phyloP scores from a whole-genome alignment of 1,284 basidiomycete genomes.

The Cryptococcus sp. region DNA sequence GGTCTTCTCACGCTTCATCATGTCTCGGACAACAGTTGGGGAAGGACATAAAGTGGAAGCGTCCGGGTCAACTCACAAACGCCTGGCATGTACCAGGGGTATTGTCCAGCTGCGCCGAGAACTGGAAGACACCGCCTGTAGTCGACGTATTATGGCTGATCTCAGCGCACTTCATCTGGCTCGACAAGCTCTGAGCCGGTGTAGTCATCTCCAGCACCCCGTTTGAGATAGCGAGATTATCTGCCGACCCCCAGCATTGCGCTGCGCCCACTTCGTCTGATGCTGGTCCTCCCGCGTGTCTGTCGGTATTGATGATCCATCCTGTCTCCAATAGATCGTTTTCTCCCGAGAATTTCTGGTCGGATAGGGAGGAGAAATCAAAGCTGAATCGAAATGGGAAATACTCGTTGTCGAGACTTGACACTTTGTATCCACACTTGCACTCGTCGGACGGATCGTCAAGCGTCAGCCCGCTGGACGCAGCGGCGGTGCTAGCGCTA shows the following conservation, averaged over 20 bases:
- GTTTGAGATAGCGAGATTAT: constrained; percentile 1
- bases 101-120: constrained; percentile 5
- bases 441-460: constrained; percentile 4
- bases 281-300: constrained; percentile 1
- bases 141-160: constrained; percentile 9
- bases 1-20: too few relatives aligned
- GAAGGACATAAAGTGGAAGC: neutral
- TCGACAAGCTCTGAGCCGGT: constrained; percentile 2
- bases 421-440: constrained; percentile 13
- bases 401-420: constrained; percentile 3
- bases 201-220: constrained; percentile 7
- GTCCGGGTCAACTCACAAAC: constrained; percentile 6
- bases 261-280: neutral
- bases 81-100: constrained; percentile 12
- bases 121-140: constrained; percentile 17
- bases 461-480: neutral
- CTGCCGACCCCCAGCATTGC: constrained; percentile 1
- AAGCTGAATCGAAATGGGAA: constrained; percentile 9
- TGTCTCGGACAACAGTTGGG: too few relatives aligned
- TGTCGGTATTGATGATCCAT: constrained; percentile 7
- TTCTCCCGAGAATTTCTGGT: neutral
- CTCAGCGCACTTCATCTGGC: constrained; percentile 15
- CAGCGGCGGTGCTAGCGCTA: neutral
- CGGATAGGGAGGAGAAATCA: constrained; percentile 1
- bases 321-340: constrained; percentile 1